Percentiles rank a stretch among this genome's conserved stretches.
Evolutionary conservation across 768 basidiomycete genomes (phyloP).

Genomic region (Auricularia sp.): DNA sequence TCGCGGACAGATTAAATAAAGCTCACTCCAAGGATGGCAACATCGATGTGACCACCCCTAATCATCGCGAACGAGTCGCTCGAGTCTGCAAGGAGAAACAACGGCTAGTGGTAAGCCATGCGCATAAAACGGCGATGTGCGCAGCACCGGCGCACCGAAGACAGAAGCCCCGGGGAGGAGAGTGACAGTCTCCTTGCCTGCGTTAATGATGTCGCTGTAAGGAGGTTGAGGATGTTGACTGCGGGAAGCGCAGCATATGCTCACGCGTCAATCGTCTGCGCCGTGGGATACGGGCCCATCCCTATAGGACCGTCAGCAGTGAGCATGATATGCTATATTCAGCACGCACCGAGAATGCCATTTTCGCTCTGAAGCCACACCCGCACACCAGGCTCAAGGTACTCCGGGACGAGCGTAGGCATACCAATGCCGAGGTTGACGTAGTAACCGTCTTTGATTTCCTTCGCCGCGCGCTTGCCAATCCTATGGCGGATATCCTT

Average conservation of each 20-base stretch:
- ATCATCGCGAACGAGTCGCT: slow-evolving; percentile 96
- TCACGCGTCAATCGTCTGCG: slow-evolving; percentile 71
- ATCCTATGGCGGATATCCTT: slow-evolving; percentile 44
- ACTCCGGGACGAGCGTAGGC: slow-evolving; percentile 77
- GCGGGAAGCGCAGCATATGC: slow-evolving; percentile 16
- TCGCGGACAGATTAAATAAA: not conserved
- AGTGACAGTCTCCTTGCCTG: slow-evolving; percentile 91
- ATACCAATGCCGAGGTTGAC: slow-evolving; percentile 79
- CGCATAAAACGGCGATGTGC: not conserved
- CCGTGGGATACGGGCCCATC: slow-evolving; percentile 64
- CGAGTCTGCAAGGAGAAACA: slow-evolving; percentile 44
- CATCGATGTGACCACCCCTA: slow-evolving; percentile 89
- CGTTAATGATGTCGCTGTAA: slow-evolving; percentile 79
- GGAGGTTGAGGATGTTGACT: slow-evolving; percentile 3
- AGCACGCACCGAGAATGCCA: slow-evolving; percentile 72
- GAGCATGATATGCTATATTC: no score
- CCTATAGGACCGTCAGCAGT: slow-evolving; percentile 3
- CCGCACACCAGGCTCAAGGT: slow-evolving; percentile 56
- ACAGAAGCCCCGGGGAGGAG: slow-evolving; percentile 84
- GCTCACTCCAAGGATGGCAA: slow-evolving; percentile 83
- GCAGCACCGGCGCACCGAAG: slow-evolving; percentile 46
- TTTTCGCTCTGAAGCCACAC: slow-evolving; percentile 94
- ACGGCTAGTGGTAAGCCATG: not conserved
- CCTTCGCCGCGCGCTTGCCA: slow-evolving; percentile 78
- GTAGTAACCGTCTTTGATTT: slow-evolving; percentile 78